Evolutionary conservation across 257 asterid species (phyloP), one percentile per base, ranked within the genome.

Genomic region (Solanum ossicruentum): DNA sequence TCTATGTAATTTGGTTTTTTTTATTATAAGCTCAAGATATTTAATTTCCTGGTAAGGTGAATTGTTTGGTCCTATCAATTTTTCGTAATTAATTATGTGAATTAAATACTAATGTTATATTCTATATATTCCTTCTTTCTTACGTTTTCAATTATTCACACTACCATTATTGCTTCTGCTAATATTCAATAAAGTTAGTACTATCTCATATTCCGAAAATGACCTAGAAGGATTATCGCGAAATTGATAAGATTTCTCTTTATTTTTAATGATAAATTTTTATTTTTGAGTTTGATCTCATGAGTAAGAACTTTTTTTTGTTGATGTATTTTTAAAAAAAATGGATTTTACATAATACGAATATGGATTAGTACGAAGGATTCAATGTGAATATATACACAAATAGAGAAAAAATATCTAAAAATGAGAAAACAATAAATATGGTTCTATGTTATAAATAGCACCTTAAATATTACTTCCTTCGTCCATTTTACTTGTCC

Each of bases 231-330:
- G 39, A 23, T 5, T 21, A 2, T 61, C 0, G 36, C 9, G 8
- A 21, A 36, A 61, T 11, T 1, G 3, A n/a, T 58, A 58, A 0
- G 15, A 58, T 58, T 43, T 1, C 3, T 58, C 6, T 58, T 10
- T 5, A 58, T 58, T 2, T n/a, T 58, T 58, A 58, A 58, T 58
- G 10, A 10, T 1, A n/a, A 2, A n/a, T 58, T n/a, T 58, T 58
- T 0, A 0, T n/a, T n/a, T 60, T 0, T 0, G 2, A 63, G 0
- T 23, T 12, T 36, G 41, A 36, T 58, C 2, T 2, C 32, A 28
- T 32, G 4, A 0, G 1, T 20, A 47, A 10, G 3, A 47, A 47
- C 0, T 21, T 2, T 56, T 11, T 56, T 21, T 21, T 11, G 4
- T 21, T 61, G 0, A 0, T 5, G 9, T 4, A 36, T 5, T 23